Evolutionary conservation across 2,329 filamentous ascomycete species (phyloP).

Genomic region (Sclerotinia minor): DNA sequence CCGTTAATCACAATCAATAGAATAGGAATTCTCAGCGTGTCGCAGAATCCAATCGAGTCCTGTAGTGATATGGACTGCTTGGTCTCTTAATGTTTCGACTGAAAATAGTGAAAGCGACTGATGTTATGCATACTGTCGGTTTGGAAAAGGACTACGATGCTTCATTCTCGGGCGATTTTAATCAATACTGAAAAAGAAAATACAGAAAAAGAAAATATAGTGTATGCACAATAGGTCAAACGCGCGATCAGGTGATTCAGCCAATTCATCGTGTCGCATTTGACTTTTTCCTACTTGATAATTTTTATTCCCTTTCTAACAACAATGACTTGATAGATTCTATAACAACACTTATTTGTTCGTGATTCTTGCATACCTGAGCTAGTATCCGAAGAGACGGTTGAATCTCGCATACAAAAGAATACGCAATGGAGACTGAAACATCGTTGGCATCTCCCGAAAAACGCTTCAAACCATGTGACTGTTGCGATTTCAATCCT

Average conservation of each 20-base stretch:
- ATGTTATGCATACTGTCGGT: background rate
- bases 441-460: background rate
- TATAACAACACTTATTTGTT: no score
- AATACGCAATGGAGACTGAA: background rate
- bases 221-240: background rate
- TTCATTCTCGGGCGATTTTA: background rate
- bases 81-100: background rate
- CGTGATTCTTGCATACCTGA: background rate
- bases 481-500: background rate
- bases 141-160: background rate
- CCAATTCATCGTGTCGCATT: background rate
- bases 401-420: no score
- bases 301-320: background rate
- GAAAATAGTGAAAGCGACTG: background rate
- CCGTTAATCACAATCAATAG: background rate
- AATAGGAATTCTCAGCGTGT: background rate
- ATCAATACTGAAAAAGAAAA: conserved; percentile 2
- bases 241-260: background rate
- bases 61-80: background rate
- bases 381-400: no score
- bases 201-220: no score
- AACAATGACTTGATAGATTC: background rate
- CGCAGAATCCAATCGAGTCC: background rate
- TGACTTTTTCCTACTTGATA: background rate
- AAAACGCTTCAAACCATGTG: background rate